Evolutionary conservation across 495 filamentous ascomycete genomes (phyloP), one percentile per base, ranked within the genome.

Genomic region (Neurospora pannonica): DNA sequence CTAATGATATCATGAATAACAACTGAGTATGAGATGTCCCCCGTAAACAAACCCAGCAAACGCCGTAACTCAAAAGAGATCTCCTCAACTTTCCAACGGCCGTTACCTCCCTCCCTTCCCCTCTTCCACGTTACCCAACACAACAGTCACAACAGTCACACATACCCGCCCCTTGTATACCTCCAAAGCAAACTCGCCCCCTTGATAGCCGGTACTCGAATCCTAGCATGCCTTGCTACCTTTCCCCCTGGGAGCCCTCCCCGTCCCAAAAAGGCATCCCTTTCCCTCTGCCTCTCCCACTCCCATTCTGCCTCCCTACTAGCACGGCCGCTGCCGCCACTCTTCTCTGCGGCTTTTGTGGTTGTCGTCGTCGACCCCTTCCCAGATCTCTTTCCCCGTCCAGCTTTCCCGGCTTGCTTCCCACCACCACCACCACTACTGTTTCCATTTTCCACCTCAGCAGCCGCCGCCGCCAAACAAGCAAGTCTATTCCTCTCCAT

Each of bases 161-260:
- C 76, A 42, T 78, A 77, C 19, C 78, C 76, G 37, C 77, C 79
- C 48, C 77, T 74, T 9, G 76, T 78, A 74, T 82, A 82, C 74
- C 81, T 74, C 81, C 81, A 82, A 36, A 82, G 71, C 75, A 82
- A 73, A 60, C 81, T 82, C 67, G 80, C 81, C 60, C 81, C 81
- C 74, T 79, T 81, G 17, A 79, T 67, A 72, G 70, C 70, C 1
- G 78, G 78, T 39, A 79, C 38, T 21, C 43, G 72, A 54, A 77
- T 67, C 74, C 73, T 78, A 70, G 34, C 13, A 17, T 42, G 38
- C 73, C 28, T 60, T 11, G 9, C 46, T 39, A 39, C 11, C 38
- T 13, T 39, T 11, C 38, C 38, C 11, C 38, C 11, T 38, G 37
- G 2, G 1, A 38, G 0, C 37, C 37, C 37, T 38, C 37, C 37